Conservation (phyloP, 1,284 basidiomycete genomes). For the Ceratobasidium sp. region DNA sequence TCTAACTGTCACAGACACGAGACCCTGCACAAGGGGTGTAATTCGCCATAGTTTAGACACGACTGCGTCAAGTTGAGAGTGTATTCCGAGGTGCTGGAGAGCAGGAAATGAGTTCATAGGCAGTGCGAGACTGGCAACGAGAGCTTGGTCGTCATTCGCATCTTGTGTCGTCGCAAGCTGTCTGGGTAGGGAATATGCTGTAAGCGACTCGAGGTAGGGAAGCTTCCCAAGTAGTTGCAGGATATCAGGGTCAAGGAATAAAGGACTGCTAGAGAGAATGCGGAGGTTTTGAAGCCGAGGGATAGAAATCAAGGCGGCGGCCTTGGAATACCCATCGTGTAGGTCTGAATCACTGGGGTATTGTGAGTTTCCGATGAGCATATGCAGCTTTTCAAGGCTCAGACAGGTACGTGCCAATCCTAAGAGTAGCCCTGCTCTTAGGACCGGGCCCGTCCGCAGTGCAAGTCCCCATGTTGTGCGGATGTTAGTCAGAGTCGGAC, state of each 20-base stretch:
- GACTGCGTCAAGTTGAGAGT: neutral
- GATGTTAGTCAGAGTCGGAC: neutral
- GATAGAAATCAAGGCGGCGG: neutral
- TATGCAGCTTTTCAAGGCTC: neutral
- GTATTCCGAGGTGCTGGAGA: neutral
- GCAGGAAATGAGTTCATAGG: neutral
- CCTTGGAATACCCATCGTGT: neutral
- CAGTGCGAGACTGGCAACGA: neutral
- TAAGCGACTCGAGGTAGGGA: conserved; percentile 6
- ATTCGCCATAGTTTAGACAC: neutral
- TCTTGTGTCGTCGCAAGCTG: no score
- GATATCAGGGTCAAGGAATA: neutral
- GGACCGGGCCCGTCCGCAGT: neutral
- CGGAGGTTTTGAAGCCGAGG: neutral
- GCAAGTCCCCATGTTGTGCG: no score
- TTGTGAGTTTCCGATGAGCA: neutral
- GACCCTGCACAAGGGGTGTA: neutral
- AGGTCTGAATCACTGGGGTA: no score
- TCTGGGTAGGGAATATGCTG: neutral
- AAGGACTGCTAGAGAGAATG: neutral
- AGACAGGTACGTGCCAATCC: neutral
- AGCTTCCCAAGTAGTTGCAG: neutral
- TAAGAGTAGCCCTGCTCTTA: neutral
- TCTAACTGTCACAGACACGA: neutral
- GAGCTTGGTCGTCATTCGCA: neutral